Evolutionary conservation across 805 yeast species (phyloP).

Genomic region (Teunomyces lycoperdinae): DNA sequence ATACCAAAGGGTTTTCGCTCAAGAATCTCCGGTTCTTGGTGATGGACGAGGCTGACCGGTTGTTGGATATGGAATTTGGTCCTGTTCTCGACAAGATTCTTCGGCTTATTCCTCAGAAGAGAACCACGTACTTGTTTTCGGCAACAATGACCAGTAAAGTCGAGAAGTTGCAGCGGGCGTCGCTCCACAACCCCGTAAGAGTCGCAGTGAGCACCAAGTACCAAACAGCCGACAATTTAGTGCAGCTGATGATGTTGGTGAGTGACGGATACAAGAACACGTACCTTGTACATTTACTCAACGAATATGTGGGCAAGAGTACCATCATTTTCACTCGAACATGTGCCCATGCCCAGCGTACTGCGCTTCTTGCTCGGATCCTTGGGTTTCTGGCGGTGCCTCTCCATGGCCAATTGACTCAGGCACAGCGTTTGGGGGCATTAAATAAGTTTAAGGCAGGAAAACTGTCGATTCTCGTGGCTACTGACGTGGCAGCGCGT

Average conservation of each 20-base stretch:
- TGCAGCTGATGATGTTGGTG: conserved; percentile 84
- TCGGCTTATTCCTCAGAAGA: conserved; percentile 76
- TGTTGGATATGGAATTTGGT: conserved; percentile 94
- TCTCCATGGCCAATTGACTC: conserved; percentile 87
- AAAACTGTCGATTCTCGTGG: conserved; percentile 63
- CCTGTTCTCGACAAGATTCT: conserved; percentile 87
- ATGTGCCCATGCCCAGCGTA: conserved; percentile 90
- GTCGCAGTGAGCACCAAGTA: conserved; percentile 87
- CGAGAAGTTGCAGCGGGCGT: conserved; percentile 92
- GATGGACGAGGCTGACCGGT: conserved; percentile 96
- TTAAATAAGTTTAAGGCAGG: conserved; percentile 77
- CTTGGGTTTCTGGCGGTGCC: conserved; percentile 90
- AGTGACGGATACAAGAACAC: conserved; percentile 94
- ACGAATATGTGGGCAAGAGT: conserved; percentile 81
- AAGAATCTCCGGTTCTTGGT: conserved; percentile 77
- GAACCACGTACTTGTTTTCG: conserved; percentile 83
- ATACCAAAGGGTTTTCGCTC: conserved; percentile 85
- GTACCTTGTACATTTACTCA: conserved; percentile 72
- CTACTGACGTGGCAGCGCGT: conserved; percentile 88
- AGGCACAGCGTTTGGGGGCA: conserved; percentile 80
- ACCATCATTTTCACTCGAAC: conserved; percentile 90
- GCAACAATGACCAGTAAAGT: conserved; percentile 98
- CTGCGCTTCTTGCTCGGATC: conserved; percentile 74
- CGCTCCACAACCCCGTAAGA: conserved; percentile 81
- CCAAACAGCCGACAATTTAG: conserved; percentile 90